These are phyloP conservation scores for Mycena rosella DNA, from an alignment of 768 basidiomycete genomes.

Conservation along the genomic window DNA sequence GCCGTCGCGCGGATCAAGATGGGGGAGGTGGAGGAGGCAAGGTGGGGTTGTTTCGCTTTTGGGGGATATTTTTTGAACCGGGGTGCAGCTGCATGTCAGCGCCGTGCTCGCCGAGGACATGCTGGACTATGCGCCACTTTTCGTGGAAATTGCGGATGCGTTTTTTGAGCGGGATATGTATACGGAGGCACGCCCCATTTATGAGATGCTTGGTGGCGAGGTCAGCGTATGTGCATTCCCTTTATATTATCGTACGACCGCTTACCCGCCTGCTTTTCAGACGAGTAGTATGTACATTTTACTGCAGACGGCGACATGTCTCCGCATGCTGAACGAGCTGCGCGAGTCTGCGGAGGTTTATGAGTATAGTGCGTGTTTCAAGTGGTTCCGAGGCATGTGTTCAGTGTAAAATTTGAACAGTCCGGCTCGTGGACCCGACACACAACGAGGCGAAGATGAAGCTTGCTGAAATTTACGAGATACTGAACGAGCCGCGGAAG, in stretches of 20 bases:
- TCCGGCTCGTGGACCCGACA: conserved; percentile 77
- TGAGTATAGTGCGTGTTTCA: conserved; percentile 74
- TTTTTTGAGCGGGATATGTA: conserved; percentile 84
- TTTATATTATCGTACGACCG: not conserved
- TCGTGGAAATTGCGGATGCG: conserved; percentile 87
- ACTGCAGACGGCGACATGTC: conserved; percentile 85
- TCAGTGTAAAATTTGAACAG: conserved; percentile 54
- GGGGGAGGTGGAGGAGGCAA: conserved; percentile 87
- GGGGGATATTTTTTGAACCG: not conserved
- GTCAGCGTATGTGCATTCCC: conserved; percentile 65
- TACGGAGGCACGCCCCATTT: conserved; percentile 84
- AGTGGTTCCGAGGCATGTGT: not conserved
- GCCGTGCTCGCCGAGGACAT: conserved; percentile 80
- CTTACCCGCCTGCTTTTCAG: conserved; percentile 50
- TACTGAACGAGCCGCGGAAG: conserved; percentile 80
- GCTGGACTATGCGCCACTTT: conserved; percentile 81
- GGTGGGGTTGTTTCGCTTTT: conserved; percentile 56
- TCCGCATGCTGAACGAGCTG: conserved; percentile 81
- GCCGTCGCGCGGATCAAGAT: conserved; percentile 86
- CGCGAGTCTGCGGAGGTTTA: conserved; percentile 87
- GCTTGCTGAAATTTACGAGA: conserved; percentile 91
- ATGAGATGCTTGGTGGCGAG: conserved; percentile 82
- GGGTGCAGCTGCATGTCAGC: conserved; percentile 45
- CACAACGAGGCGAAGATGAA: conserved; percentile 90
- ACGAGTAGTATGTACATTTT: conserved; percentile 81